These are phyloP conservation scores for Thalassiosira oceanica DNA, from an alignment of 352 stramenopile species.

Conservation along the genomic window DNA sequence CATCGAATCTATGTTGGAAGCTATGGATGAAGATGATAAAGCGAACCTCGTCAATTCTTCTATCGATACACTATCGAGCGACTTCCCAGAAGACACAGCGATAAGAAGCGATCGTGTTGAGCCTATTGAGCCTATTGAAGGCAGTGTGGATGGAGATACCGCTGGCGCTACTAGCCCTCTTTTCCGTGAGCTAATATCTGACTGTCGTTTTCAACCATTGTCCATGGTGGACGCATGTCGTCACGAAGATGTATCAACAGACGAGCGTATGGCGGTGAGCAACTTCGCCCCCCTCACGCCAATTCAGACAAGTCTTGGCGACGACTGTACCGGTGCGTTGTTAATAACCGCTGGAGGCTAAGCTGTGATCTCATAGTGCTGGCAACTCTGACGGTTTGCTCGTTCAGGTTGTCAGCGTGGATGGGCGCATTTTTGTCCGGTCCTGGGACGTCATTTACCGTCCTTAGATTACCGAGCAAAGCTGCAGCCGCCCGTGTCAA, in stretches of 20 bases:
- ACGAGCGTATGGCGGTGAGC: conserved; percentile 38
- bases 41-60: conserved; percentile 46
- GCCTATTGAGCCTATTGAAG: too few species aligned
- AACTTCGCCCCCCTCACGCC: conserved; percentile 74
- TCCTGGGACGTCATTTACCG: conserved; percentile 63
- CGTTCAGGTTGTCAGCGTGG: conserved; percentile 72
- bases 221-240: conserved; percentile 52
- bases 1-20: conserved; percentile 65
- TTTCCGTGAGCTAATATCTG: conserved; percentile 68
- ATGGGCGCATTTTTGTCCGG: conserved; percentile 76
- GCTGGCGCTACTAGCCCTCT: conserved; percentile 52
- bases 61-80: too few species aligned
- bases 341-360: too few species aligned
- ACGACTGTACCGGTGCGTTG: conserved; percentile 76
- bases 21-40: conserved; percentile 46
- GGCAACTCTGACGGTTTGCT: too few species aligned
- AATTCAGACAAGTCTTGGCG: conserved; percentile 68
- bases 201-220: conserved; percentile 70
- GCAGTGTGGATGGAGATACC: too few species aligned
- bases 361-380: too few species aligned
- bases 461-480: conserved; percentile 60
- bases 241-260: conserved; percentile 38
- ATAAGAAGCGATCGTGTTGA: too few species aligned
- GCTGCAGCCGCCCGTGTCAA: conserved; percentile 68
- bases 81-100: too few species aligned